A percentile compares a stretch with the other conserved stretches of the same genome.
phyloP scores from a whole-genome alignment of 2,329 filamentous ascomycete species.

The Hypomyces perniciosus region DNA sequence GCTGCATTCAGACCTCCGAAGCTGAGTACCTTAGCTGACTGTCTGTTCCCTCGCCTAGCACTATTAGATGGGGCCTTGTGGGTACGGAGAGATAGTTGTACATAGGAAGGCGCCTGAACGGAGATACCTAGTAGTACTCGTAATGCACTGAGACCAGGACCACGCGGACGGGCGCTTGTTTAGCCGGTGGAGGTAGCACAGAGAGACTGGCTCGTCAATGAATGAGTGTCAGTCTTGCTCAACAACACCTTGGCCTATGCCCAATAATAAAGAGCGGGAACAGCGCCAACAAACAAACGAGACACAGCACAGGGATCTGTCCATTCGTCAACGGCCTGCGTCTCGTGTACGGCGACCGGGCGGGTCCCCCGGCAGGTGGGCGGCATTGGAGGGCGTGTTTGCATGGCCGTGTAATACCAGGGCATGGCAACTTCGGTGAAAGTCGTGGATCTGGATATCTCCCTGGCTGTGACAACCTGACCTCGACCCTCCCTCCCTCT shows the following conservation, averaged over 20 bases:
- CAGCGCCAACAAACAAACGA: too few relatives aligned
- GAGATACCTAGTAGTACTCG: too few relatives aligned
- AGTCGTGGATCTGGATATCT: slow-evolving; percentile 11
- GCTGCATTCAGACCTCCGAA: slow-evolving; percentile 8
- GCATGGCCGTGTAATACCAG: slow-evolving; percentile 9
- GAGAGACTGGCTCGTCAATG: slow-evolving; percentile 5
- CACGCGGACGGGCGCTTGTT: slow-evolving; percentile 12
- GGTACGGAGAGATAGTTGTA: neutral
- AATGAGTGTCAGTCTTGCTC: neutral
- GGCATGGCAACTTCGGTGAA: slow-evolving; percentile 14
- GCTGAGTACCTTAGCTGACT: neutral
- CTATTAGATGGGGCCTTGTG: too few relatives aligned
- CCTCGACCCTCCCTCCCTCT: slow-evolving; percentile 3
- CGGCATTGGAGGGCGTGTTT: slow-evolving; percentile 6
- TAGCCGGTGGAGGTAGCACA: too few relatives aligned
- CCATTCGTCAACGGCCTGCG: slow-evolving; percentile 10
- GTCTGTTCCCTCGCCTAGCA: too few relatives aligned
- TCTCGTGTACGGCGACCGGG: slow-evolving; percentile 1
- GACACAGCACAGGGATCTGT: neutral
- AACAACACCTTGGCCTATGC: neutral
- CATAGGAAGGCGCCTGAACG: neutral
- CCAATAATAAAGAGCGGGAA: neutral
- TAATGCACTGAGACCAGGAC: slow-evolving; percentile 2
- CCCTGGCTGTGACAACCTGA: slow-evolving; percentile 1
- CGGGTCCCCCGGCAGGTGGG: slow-evolving; percentile 9